Base-by-base conservation (phyloP, 305 asterid species). In the Solanum hybrid region DNA sequence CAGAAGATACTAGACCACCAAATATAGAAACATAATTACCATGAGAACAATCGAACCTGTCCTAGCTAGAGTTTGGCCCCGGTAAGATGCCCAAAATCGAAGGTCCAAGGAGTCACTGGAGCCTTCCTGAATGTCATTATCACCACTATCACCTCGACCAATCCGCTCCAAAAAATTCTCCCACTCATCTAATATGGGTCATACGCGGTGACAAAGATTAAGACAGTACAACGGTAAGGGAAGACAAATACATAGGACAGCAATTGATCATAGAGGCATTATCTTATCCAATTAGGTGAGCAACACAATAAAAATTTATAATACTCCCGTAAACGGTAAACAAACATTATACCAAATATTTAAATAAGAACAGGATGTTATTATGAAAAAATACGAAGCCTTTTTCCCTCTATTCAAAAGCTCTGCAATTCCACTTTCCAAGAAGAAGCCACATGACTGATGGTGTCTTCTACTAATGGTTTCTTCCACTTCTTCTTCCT, bases 81-180 rank as follows among this genome's bases (percentile, higher is more conserved):
- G 92, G 92, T 98, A 98, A 92, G 99, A 98, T 89, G 97, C 99
- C 99, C 99, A 98, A 94, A 98, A 98, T 80, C 99, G 96, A 87
- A 96, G 99, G 94, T 98, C 99, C 93, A 97, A 89, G n/a, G 98
- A 94, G 80, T 94, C 96, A 91, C 92, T 91, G 26, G 99, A 91
- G 93, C 93, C 95, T 91, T 94, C 97, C 93, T 95, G 97, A 88
- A 95, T 95, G 90, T 98, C 99, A 92, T 94, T 92, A 92, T 96
- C 98, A 87, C 92, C 96, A 82, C 92, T 91, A 91, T 94, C 96
- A 90, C 91, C 93, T 72, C 90, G 94, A 46, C 94, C 99, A 92
- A 96, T 96, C 81, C 99, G 98, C 92, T 98, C 98, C 97, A 98
- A 91, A 86, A 98, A 94, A 92, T 98, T 98, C 92, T 94, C 98